A percentile compares a stretch with the other conserved stretches of the same genome.
Conservation (phyloP, 176 grass and related monocot genomes). For the Triticum monococcum region DNA sequence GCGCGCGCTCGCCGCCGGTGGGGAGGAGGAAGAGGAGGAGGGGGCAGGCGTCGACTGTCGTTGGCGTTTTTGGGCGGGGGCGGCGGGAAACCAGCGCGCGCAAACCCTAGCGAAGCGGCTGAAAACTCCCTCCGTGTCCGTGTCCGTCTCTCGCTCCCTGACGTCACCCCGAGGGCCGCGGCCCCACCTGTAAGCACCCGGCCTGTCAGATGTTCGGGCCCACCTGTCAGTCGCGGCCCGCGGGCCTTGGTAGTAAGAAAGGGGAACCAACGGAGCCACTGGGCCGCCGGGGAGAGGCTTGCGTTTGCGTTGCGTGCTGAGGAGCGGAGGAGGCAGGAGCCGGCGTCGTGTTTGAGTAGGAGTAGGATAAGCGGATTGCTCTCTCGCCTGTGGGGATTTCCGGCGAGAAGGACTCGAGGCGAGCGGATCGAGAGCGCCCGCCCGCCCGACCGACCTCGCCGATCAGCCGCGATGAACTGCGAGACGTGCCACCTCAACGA, state of each 20-base stretch:
- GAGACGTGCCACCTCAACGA: slow-evolving; percentile 27
- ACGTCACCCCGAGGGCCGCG: background rate
- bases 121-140: background rate
- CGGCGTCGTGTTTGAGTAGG: too few relatives aligned
- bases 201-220: background rate
- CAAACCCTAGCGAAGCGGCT: background rate
- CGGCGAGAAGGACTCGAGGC: background rate
- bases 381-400: background rate
- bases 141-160: too few relatives aligned
- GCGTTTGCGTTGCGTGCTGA: too few relatives aligned
- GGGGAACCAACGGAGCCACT: too few relatives aligned
- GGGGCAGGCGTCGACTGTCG: background rate
- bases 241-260: too few relatives aligned
- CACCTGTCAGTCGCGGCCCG: too few relatives aligned
- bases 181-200: background rate
- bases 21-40: background rate
- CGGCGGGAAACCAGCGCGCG: background rate
- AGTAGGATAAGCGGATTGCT: background rate
- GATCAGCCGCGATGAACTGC: slow-evolving; percentile 19
- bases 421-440: background rate
- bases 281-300: too few relatives aligned
- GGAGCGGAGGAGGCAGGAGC: too few relatives aligned
- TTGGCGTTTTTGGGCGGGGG: background rate
- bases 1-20: background rate
- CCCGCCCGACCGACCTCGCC: background rate